Evolutionary conservation across 1,284 basidiomycete species (phyloP).

Genomic region (Rhodotorula sp.): DNA sequence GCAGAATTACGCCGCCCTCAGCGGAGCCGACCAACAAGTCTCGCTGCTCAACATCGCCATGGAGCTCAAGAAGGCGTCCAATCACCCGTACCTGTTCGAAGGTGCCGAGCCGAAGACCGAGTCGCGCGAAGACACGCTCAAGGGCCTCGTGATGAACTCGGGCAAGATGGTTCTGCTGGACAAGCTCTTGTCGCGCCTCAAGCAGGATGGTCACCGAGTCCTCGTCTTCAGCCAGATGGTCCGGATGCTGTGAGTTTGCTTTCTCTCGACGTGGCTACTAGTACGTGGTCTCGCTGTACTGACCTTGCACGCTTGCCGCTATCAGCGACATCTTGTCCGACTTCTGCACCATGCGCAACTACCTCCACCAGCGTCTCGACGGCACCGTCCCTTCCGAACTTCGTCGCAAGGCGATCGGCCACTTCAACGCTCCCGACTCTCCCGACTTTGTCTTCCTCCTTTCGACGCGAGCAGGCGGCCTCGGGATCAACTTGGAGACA

Average conservation of each 20-base stretch:
- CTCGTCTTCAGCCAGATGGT: constrained; percentile 89
- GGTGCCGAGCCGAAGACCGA: constrained; percentile 82
- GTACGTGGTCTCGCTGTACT: neutral
- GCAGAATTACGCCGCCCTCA: constrained; percentile 87
- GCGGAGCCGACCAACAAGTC: constrained; percentile 79
- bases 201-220: constrained; percentile 54
- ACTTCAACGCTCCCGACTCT: constrained; percentile 70
- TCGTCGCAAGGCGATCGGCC: constrained; percentile 79
- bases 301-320: neutral
- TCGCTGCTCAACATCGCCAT: constrained; percentile 93
- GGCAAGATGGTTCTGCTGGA: constrained; percentile 56
- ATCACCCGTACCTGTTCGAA: constrained; percentile 97
- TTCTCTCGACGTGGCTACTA: neutral
- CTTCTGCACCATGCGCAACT: constrained; percentile 87
- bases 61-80: constrained; percentile 96
- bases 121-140: constrained; percentile 65
- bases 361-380: constrained; percentile 77
- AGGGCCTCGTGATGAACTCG: constrained; percentile 53
- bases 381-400: constrained; percentile 71
- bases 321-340: constrained; percentile 86
- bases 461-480: constrained; percentile 94
- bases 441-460: constrained; percentile 92
- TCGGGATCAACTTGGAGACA: constrained; percentile 96
- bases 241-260: constrained; percentile 66
- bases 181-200: constrained; percentile 53